Base-by-base conservation (phyloP, 2,329 filamentous ascomycete genomes). In the Ustulina deusta region DNA sequence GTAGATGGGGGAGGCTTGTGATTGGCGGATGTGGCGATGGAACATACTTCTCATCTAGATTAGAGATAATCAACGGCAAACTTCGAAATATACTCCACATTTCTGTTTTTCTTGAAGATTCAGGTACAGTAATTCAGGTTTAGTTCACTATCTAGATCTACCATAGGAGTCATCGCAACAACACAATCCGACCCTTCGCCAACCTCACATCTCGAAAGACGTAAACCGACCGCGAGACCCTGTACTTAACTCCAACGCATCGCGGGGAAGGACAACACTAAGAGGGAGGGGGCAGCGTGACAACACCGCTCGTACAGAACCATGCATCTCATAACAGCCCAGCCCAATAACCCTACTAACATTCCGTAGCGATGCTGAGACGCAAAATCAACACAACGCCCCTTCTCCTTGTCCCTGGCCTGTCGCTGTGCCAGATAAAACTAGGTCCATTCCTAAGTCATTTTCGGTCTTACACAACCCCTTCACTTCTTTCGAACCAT, bases 361-460 rank as follows among this genome's bases (percentile, higher is more conserved):
- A 20, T 32, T 17, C 32, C 15, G 38, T n/a, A 29, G 15, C 20
- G 27, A 9, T 15, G 1, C 17, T 5, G 4, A 29, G 17, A 7
- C 40, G n/a, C 10, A 29, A 29, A 40, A 51, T 63, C 32, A 10
- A 56, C 32, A 22, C 22, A 27, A 38, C 38, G 40, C 48, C 62
- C 27, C 27, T n/a, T 20, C 32, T 32, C 20, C 36, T 20, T 13
- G 9, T 17, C 40, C 6, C 38, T 10, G 15, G 32, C 17, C 29
- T 29, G 10, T 27, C 38, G 20, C 15, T 6, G 10, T 27, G 10
- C 10, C 17, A 29, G 11, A 25, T 13, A 40, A 27, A 38, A 27
- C 6, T 25, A 17, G n/a, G 2, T n/a, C 3, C 2, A 52, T 56
- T 32, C 49, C 20, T 20, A 29, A 25, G 25, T 17, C 40, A 7